phyloP scores from a whole-genome alignment of 148 eudicot genomes.

The Rhododendron ovatum region DNA sequence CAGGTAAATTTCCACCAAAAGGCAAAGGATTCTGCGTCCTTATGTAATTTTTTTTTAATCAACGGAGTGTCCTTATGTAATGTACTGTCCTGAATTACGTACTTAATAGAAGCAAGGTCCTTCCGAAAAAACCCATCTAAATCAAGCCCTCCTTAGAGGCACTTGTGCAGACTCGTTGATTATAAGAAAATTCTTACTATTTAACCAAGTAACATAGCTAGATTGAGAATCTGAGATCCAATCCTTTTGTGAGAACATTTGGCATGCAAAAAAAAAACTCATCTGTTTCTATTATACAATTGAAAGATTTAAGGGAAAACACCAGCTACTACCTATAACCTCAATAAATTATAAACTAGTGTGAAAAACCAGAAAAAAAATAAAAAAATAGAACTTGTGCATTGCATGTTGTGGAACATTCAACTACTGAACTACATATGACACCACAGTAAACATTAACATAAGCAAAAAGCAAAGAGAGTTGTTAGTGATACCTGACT shows the following conservation, averaged over 20 bases:
- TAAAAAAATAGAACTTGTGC: background rate
- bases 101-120: background rate
- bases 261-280: background rate
- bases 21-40: background rate
- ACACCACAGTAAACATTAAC: background rate
- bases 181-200: background rate
- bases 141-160: background rate
- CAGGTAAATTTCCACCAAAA: background rate
- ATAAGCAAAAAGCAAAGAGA: background rate
- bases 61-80: background rate
- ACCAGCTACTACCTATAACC: background rate
- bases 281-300: background rate
- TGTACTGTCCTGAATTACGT: background rate
- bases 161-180: background rate
- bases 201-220: background rate
- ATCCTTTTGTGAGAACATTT: background rate
- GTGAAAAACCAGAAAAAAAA: background rate
- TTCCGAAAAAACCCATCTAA: background rate
- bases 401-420: background rate
- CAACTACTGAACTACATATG: background rate
- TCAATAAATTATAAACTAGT: background rate
- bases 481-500: slow-evolving; percentile 35
- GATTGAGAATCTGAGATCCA: background rate
- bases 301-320: background rate
- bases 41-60: too few relatives aligned